Percentiles rank a stretch among this genome's conserved stretches.
phyloP scores from a whole-genome alignment of 352 stramenopile species.

The Phytophthora agathidicida region DNA sequence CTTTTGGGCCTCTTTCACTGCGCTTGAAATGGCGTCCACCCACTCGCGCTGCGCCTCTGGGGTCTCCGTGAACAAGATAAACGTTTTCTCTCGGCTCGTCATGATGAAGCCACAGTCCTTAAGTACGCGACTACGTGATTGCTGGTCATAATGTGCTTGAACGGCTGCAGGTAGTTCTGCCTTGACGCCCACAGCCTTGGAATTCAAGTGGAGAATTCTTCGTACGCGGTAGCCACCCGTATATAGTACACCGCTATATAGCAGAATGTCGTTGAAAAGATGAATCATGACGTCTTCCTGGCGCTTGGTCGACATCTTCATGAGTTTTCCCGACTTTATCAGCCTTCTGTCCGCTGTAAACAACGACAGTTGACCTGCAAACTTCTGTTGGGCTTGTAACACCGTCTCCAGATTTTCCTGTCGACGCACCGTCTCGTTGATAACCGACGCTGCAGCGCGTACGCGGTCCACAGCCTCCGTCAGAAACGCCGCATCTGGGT shows the following conservation, averaged over 20 bases:
- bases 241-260: slow-evolving; percentile 82
- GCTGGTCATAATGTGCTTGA: slow-evolving; percentile 54
- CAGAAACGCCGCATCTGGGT: slow-evolving; percentile 73
- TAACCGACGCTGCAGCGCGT: slow-evolving; percentile 64
- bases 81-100: slow-evolving; percentile 83
- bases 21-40: slow-evolving; percentile 58
- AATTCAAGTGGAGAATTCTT: slow-evolving; percentile 72
- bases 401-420: slow-evolving; percentile 86
- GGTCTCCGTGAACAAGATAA: slow-evolving; percentile 72
- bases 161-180: slow-evolving; percentile 59
- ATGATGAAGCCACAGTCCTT: slow-evolving; percentile 78
- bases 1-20: slow-evolving; percentile 60
- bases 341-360: slow-evolving; percentile 70
- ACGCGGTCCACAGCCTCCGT: slow-evolving; percentile 63
- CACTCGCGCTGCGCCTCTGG: slow-evolving; percentile 55
- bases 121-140: slow-evolving; percentile 38
- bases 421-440: slow-evolving; percentile 86
- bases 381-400: slow-evolving; percentile 79
- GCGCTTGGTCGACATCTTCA: slow-evolving; percentile 85
- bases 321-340: slow-evolving; percentile 70
- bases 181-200: slow-evolving; percentile 74
- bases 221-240: slow-evolving; percentile 78
- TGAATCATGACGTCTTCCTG: slow-evolving; percentile 86
- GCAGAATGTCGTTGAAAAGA: slow-evolving; percentile 86
- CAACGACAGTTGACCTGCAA: slow-evolving; percentile 78